These are phyloP conservation scores for Neurospora africana DNA, from an alignment of 495 filamentous ascomycete species.

Conservation along the genomic window DNA sequence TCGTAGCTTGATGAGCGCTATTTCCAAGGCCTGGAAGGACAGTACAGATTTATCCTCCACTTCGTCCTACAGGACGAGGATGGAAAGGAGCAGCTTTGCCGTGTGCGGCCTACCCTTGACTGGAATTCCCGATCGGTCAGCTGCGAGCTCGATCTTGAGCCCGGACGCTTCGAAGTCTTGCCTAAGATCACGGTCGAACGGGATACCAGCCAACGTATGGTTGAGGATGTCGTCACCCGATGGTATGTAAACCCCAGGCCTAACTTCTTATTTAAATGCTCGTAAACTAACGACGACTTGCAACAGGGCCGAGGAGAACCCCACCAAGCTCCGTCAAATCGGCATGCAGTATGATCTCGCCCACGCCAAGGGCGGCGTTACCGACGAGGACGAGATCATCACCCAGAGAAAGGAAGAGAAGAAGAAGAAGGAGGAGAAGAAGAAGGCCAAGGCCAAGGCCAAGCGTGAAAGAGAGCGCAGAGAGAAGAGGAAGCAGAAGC, in stretches of 20 bases:
- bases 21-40: slow-evolving; percentile 57
- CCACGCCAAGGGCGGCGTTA: slow-evolving; percentile 58
- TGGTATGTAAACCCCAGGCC: slow-evolving; percentile 12
- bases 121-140: slow-evolving; percentile 55
- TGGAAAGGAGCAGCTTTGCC: slow-evolving; percentile 61
- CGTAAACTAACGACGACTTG: neutral
- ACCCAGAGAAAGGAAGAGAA: slow-evolving; percentile 23
- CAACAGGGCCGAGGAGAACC: slow-evolving; percentile 35
- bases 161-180: slow-evolving; percentile 61
- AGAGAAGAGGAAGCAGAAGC: slow-evolving; percentile 7
- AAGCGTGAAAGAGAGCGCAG: slow-evolving; percentile 44
- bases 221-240: slow-evolving; percentile 48
- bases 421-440: slow-evolving; percentile 16
- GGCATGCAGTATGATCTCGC: slow-evolving; percentile 65
- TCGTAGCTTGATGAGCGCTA: slow-evolving; percentile 53
- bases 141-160: slow-evolving; percentile 59
- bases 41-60: slow-evolving; percentile 57
- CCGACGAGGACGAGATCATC: slow-evolving; percentile 54
- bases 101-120: slow-evolving; percentile 47
- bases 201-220: slow-evolving; percentile 26
- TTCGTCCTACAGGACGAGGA: slow-evolving; percentile 63
- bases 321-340: slow-evolving; percentile 62
- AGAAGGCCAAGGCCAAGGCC: slow-evolving; percentile 24
- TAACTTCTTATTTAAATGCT: neutral
- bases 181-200: slow-evolving; percentile 60